Conservation (phyloP, 768 basidiomycete species). For the Auriscalpium vulgare region DNA sequence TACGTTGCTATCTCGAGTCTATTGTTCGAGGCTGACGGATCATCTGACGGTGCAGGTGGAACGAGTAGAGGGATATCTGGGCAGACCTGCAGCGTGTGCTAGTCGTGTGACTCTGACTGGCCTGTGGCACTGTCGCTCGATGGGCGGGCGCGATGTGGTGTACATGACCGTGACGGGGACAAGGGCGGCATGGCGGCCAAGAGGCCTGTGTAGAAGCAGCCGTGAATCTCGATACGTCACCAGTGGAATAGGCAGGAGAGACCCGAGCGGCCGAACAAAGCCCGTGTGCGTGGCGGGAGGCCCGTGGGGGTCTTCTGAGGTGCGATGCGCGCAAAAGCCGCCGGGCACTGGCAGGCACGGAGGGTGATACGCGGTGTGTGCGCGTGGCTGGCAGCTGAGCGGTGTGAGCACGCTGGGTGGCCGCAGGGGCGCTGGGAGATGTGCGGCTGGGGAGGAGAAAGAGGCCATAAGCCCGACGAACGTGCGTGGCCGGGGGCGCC, state of each 20-base stretch:
- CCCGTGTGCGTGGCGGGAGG: not conserved
- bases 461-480: slow-evolving; percentile 25
- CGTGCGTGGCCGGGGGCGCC: slow-evolving; percentile 26
- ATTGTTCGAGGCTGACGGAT: slow-evolving; percentile 8
- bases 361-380: no score
- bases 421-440: slow-evolving; percentile 24
- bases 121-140: no score
- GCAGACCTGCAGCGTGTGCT: not conserved
- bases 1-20: slow-evolving; percentile 38
- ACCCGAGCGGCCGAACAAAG: not conserved
- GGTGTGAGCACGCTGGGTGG: not conserved
- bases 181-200: slow-evolving; percentile 1
- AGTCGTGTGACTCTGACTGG: slow-evolving; percentile 8
- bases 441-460: slow-evolving; percentile 19
- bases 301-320: not conserved
- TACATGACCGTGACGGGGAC: not conserved
- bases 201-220: not conserved
- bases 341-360: not conserved
- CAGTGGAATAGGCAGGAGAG: not conserved
- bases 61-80: slow-evolving; percentile 44
- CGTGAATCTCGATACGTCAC: slow-evolving; percentile 3
- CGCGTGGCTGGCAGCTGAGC: no score
- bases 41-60: slow-evolving; percentile 47
- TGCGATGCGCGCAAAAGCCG: not conserved
- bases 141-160: not conserved